These are phyloP conservation scores for Entomortierella parvispora DNA, from an alignment of 192 early-diverging fungal genomes.

Conservation along the genomic window DNA sequence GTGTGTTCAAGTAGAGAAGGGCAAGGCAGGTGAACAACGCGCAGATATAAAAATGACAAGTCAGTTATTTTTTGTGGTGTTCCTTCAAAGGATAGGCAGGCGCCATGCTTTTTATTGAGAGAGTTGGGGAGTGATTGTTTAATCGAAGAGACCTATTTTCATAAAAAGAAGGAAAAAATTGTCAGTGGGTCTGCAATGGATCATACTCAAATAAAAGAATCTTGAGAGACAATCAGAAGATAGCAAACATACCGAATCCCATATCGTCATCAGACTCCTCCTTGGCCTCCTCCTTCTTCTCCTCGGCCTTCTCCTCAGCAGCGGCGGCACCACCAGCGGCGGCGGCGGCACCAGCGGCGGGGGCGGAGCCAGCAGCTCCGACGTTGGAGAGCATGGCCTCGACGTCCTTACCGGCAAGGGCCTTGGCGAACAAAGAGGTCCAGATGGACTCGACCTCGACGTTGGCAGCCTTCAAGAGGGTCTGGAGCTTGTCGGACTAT, in stretches of 20 bases:
- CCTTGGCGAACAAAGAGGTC: slow-evolving; percentile 97
- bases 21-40: too few relatives aligned
- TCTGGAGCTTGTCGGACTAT: slow-evolving; percentile 93
- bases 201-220: too few relatives aligned
- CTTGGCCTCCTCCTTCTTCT: slow-evolving; percentile 72
- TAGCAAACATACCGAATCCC: slow-evolving; percentile 75
- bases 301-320: slow-evolving; percentile 54
- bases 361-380: slow-evolving; percentile 68
- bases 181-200: background rate
- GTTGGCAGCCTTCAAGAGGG: slow-evolving; percentile 93
- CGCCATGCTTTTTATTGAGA: slow-evolving; percentile 35
- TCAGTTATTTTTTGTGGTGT: too few relatives aligned
- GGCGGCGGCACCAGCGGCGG: slow-evolving; percentile 51
- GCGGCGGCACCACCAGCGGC: slow-evolving; percentile 57
- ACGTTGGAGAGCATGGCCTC: slow-evolving; percentile 92
- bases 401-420: slow-evolving; percentile 93
- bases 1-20: too few relatives aligned
- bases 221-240: background rate
- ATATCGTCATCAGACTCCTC: slow-evolving; percentile 88
- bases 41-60: too few relatives aligned
- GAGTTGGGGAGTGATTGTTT: slow-evolving; percentile 37
- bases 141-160: slow-evolving; percentile 42
- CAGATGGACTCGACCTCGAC: slow-evolving; percentile 94
- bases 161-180: slow-evolving; percentile 5
- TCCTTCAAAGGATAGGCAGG: slow-evolving; percentile 1